Evolutionary conservation across 176 grass and related monocot species (phyloP).

Genomic region (Ampelocalamus luodianensis): DNA sequence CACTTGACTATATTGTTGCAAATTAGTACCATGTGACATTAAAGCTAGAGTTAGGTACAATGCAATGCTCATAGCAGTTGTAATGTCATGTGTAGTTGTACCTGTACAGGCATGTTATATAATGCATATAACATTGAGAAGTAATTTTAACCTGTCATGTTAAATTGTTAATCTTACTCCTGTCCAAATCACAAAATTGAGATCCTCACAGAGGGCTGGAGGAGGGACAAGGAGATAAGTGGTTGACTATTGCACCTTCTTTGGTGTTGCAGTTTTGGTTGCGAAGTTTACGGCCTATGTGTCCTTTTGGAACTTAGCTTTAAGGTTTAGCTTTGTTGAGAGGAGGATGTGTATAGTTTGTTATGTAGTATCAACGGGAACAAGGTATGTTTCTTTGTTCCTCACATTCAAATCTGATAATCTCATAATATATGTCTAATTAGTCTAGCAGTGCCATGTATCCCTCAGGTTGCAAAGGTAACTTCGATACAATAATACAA

Average conservation of each 20-base stretch:
- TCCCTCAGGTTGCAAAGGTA: slow-evolving; percentile 17
- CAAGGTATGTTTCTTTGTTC: slow-evolving; percentile 23
- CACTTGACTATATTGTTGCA: slow-evolving; percentile 30
- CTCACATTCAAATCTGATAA: background rate
- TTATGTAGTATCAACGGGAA: background rate
- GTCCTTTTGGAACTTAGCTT: slow-evolving; percentile 28
- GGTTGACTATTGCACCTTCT: slow-evolving; percentile 25
- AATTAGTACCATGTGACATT: slow-evolving; percentile 38
- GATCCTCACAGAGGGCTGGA: background rate
- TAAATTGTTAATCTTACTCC: background rate
- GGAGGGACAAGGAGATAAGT: slow-evolving; percentile 11
- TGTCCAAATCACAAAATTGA: background rate
- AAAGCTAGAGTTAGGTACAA: slow-evolving; percentile 32
- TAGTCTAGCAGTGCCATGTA: slow-evolving; percentile 2
- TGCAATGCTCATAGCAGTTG: slow-evolving; percentile 19
- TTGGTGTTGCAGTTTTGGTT: background rate
- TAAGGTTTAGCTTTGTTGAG: slow-evolving; percentile 28
- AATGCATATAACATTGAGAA: slow-evolving; percentile 1
- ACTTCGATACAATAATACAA: background rate
- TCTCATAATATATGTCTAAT: background rate
- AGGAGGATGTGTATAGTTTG: background rate
- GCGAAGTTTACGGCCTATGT: background rate
- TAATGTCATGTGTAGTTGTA: slow-evolving; percentile 9
- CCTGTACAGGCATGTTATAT: background rate
- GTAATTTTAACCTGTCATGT: background rate